A percentile compares a stretch with the other conserved stretches of the same genome.
Evolutionary conservation across 805 yeast genomes (phyloP).

Genomic region (Huiozyma naganishii): DNA sequence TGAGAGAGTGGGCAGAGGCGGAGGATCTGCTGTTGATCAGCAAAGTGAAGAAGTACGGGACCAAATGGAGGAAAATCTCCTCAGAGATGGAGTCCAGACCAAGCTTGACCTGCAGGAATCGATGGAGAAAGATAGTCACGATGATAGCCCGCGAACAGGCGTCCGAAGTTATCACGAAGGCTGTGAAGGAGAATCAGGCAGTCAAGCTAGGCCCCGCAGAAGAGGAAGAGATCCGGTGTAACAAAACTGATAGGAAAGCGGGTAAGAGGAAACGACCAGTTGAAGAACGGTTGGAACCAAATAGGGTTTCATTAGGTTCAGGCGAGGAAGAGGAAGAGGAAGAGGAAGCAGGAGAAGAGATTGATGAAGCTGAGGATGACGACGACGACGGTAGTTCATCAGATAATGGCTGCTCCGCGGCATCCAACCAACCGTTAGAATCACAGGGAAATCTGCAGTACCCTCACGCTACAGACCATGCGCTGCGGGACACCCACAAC

Average conservation of each 20-base stretch:
- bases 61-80: slow-evolving; percentile 82
- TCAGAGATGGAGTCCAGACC: slow-evolving; percentile 67
- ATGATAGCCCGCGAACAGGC: slow-evolving; percentile 64
- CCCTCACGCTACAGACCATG: no score
- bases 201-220: slow-evolving; percentile 10
- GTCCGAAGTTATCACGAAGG: slow-evolving; percentile 39
- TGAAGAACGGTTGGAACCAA: neutral
- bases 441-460: neutral
- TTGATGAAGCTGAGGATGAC: neutral
- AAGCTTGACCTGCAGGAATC: slow-evolving; percentile 77
- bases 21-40: slow-evolving; percentile 67
- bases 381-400: neutral
- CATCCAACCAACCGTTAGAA: neutral
- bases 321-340: neutral
- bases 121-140: slow-evolving; percentile 83
- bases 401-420: neutral
- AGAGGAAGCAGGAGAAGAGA: neutral
- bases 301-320: neutral
- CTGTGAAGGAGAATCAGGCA: slow-evolving; percentile 44
- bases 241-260: neutral
- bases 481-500: neutral
- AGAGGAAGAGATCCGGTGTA: neutral
- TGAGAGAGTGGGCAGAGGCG: slow-evolving; percentile 66
- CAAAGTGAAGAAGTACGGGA: slow-evolving; percentile 61
- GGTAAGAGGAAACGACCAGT: neutral